These are phyloP conservation scores for Arabidopsis hybrid DNA, from an alignment of 441 rosid genomes.

Conservation along the genomic window DNA sequence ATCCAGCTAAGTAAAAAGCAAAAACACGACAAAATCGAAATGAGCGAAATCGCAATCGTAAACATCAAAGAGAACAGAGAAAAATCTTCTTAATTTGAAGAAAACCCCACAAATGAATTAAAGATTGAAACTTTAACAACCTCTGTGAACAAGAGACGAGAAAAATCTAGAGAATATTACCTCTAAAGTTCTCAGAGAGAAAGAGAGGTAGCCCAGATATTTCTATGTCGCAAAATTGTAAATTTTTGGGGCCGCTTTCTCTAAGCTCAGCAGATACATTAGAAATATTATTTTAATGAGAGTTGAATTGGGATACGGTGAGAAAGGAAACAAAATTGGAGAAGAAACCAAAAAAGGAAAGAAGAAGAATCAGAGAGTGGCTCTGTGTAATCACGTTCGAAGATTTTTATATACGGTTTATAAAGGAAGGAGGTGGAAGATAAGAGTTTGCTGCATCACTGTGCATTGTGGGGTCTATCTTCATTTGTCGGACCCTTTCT, in stretches of 20 bases:
- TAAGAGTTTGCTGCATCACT: conserved; percentile 1
- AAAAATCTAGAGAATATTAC: not conserved
- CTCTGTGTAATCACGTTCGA: conserved; percentile 23
- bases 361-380: conserved; percentile 18
- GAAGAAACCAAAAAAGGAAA: not conserved
- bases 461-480: conserved; percentile 9
- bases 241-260: too few species aligned
- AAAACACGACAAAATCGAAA: not conserved
- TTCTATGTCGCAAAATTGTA: not conserved
- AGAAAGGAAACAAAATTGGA: not conserved
- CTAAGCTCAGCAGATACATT: too few species aligned
- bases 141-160: conserved; percentile 4
- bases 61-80: conserved; percentile 19
- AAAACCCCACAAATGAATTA: not conserved
- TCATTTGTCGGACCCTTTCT: conserved; percentile 9
- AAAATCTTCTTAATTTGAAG: not conserved
- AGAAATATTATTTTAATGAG: too few species aligned
- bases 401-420: not conserved
- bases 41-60: not conserved
- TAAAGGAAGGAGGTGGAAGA: not conserved
- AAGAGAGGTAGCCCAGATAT: not conserved
- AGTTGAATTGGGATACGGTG: not conserved
- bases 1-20: too few species aligned
- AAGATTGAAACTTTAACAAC: not conserved
- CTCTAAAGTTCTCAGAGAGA: conserved; percentile 24